phyloP scores from a whole-genome alignment of 768 basidiomycete species.

The Pleurotus tuoliensis region DNA sequence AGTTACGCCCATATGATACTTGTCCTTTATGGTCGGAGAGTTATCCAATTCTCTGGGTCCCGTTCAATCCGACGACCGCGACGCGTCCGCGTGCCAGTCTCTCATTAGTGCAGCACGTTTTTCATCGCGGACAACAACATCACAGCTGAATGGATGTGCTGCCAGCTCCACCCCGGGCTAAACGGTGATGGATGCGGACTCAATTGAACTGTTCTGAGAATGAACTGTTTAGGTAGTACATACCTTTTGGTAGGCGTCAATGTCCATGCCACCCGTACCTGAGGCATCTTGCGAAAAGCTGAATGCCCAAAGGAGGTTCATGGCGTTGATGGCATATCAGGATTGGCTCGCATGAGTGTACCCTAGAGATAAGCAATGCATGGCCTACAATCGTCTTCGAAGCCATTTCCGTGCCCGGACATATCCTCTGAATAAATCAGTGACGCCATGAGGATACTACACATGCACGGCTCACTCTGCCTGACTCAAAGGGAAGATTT shows the following conservation, averaged over 20 bases:
- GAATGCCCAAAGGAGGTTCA: conserved; percentile 28
- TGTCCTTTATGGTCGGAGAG: too few relatives aligned
- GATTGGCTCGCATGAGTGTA: not conserved
- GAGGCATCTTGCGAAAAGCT: conserved; percentile 13
- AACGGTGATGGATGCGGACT: not conserved
- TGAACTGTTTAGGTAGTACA: not conserved
- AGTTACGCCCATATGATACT: too few relatives aligned
- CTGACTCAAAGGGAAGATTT: conserved; percentile 14
- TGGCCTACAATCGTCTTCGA: conserved; percentile 13
- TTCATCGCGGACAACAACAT: not conserved
- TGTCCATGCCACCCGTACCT: not conserved
- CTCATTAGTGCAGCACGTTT: not conserved
- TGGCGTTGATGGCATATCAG: conserved; percentile 17
- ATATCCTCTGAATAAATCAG: conserved; percentile 13
- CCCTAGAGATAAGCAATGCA: not conserved
- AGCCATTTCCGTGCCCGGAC: conserved; percentile 16
- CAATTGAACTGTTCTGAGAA: not conserved
- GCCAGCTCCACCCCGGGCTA: conserved; percentile 1
- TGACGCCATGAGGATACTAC: not conserved
- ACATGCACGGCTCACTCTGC: conserved; percentile 10
- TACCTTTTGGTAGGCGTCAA: not conserved
- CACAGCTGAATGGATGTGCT: not conserved
- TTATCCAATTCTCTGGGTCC: not conserved
- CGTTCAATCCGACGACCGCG: not conserved
- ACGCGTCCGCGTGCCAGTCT: not conserved